These are phyloP conservation scores for Asterochloris erici DNA, from an alignment of 139 green algal genomes.

Conservation along the genomic window DNA sequence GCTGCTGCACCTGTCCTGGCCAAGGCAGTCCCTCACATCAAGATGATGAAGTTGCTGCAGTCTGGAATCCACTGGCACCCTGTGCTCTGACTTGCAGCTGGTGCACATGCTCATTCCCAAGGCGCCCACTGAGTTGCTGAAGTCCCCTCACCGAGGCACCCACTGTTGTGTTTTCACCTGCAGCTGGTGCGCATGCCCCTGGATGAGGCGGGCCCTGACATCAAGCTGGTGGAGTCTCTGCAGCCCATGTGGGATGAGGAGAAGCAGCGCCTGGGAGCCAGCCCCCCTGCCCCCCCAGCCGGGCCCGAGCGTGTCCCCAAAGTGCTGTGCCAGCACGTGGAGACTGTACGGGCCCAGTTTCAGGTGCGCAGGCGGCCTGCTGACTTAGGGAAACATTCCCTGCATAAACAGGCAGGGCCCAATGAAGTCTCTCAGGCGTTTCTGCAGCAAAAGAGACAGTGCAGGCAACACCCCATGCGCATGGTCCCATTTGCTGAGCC, in stretches of 20 bases:
- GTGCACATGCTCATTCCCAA: no score
- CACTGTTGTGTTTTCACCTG: not conserved
- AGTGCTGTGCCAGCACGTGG: constrained; percentile 52
- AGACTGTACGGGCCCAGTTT: constrained; percentile 46
- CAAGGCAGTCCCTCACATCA: no score
- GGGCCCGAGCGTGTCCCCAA: constrained; percentile 47
- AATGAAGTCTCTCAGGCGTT: no score
- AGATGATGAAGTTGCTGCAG: no score
- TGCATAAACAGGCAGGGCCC: not conserved
- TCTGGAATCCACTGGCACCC: no score
- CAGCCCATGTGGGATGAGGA: constrained; percentile 90
- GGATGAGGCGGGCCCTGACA: constrained; percentile 42
- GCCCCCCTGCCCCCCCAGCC: constrained; percentile 42
- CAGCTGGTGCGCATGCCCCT: constrained; percentile 59
- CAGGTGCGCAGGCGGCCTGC: constrained; percentile 17
- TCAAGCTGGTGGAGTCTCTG: constrained; percentile 77
- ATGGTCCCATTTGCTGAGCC: not conserved
- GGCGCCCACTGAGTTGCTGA: no score
- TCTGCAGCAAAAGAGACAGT: no score
- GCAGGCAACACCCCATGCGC: not conserved
- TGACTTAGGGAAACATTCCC: not conserved
- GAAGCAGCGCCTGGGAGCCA: constrained; percentile 36
- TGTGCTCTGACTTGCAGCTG: no score
- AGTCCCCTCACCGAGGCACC: no score
- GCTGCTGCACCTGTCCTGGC: no score